Evolutionary conservation across 202 grass and related monocot genomes (phyloP), one percentile per base, ranked within the genome.

Genomic region (Panicum hallii): DNA sequence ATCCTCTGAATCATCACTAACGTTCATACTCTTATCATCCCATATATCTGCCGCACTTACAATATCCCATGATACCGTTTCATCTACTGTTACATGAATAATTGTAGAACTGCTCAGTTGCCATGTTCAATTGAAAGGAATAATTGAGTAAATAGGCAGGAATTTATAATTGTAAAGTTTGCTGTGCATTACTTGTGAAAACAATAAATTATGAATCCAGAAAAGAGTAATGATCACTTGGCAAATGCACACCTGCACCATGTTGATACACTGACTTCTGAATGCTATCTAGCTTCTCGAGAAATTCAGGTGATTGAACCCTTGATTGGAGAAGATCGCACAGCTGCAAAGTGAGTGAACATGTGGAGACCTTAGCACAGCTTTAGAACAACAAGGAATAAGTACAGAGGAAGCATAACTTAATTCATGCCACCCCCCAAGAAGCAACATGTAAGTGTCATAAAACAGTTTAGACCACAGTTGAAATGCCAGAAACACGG

Each of bases 241-340:
- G 57, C 44, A 79, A 76, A 71, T 50, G n/a, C 30, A 8, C 71
- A 91, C 90, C 90, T 84, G 84, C 58, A 42, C 88, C 90, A 61
- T 86, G 66, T 82, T 88, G 88, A 76, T 93, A 91, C 65, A 88
- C 85, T 34, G 89, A 91, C 77, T 91, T 88, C 55, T 91, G 89
- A 66, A 99, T 87, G 77, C 53, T 91, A 61, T 88, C 97, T 52
- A 99, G 81, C 84, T 99, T 97, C 61, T 97, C 88, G 4, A 99
- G 87, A 87, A 99, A 99, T 12, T 92, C 91, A 63, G 93, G 88
- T n/a, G 97, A 99, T 82, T 96, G 91, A 82, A 99, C 91, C 88
- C 87, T 99, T 1, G 93, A 97, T 86, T 96, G 92, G 11, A 99
- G 91, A 83, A 95, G 86, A 92, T 95, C 87, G 57, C 90, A 96